Evolutionary conservation across 192 early-diverging fungal genomes (phyloP), one percentile per base, ranked within the genome.

Genomic region (Coemansia sp.): DNA sequence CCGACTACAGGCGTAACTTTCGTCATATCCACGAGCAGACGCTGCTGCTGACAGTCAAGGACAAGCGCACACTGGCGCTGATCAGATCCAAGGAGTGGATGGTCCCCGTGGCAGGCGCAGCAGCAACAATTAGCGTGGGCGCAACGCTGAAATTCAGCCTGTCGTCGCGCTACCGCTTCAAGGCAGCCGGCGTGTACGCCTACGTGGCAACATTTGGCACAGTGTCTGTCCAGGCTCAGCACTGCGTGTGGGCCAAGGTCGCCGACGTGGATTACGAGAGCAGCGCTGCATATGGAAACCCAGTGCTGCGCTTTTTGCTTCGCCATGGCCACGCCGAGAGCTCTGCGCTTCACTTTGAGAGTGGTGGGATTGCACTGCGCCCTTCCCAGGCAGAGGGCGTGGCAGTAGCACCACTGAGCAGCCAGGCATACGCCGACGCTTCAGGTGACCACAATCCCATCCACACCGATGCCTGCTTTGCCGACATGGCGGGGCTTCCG

Each of bases 381-480:
- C 86, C 91, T 44, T 86, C 88, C 66, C 89, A 89, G 51, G 91
- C 91, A 78, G 90, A 89, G 56, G 91, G 92, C n/a, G 88, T 91
- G 19, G 92, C 95, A 13, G 87, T 88, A 58, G 88, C 93, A 27
- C 94, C 94, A 17, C 84, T 83, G 15, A 88, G 90, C 78, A 96
- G 96, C 85, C 85, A 87, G 51, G 87, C 89, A 65, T 98, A 98
- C 86, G 91, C 94, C 45, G 83, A 87, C 68, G 89, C 90, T 27
- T 95, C 94, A 13, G 91, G 90, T 63, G 95, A 98, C 75, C 89
- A 91, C 85, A 98, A 98, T 78, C 95, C 95, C 50, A 98, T 98
- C 78, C 95, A 98, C 86, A 92, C 93, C 68, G 95, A 95, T 87
- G 88, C 91, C 58, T 95, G 93, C 89, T 95, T 98, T 88, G 91